Percentiles rank a stretch among this genome's conserved stretches.
These are phyloP conservation scores for Myriosclerotinia duriaeana DNA, from an alignment of 2,329 filamentous ascomycete genomes.

Conservation along the genomic window DNA sequence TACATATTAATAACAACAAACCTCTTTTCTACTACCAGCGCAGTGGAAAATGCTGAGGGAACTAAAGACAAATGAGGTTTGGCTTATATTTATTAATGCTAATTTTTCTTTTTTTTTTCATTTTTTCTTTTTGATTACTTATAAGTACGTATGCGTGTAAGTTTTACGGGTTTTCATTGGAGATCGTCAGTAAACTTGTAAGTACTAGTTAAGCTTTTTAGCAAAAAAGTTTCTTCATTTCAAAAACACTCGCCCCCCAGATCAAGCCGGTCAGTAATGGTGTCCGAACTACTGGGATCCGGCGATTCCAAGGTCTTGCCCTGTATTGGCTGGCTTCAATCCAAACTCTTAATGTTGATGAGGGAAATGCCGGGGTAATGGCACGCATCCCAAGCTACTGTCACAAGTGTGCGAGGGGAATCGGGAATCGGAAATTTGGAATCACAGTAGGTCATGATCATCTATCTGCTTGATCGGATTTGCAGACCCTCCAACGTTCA, in stretches of 20 bases:
- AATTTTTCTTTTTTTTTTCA: neutral
- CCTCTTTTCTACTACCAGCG: too few relatives aligned
- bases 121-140: too few relatives aligned
- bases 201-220: slow-evolving; percentile 1
- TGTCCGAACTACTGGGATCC: slow-evolving; percentile 6
- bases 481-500: neutral
- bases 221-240: slow-evolving; percentile 13
- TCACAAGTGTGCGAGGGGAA: neutral
- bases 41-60: too few relatives aligned
- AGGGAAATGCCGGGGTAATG: slow-evolving; percentile 10
- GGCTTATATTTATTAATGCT: neutral
- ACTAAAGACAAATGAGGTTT: too few relatives aligned
- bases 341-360: neutral
- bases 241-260: neutral
- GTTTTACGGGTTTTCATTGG: slow-evolving; percentile 6
- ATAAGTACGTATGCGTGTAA: slow-evolving; percentile 1
- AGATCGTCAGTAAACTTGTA: neutral
- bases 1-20: too few relatives aligned
- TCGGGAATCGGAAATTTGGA: slow-evolving; percentile 7
- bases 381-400: neutral
- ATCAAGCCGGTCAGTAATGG: neutral
- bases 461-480: neutral
- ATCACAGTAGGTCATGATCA: slow-evolving; percentile 3
- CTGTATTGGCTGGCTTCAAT: neutral
- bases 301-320: slow-evolving; percentile 6